Evolutionary conservation across 1,284 basidiomycete species (phyloP), one percentile per base, ranked within the genome.

Genomic region (Fomitopsis betulina): DNA sequence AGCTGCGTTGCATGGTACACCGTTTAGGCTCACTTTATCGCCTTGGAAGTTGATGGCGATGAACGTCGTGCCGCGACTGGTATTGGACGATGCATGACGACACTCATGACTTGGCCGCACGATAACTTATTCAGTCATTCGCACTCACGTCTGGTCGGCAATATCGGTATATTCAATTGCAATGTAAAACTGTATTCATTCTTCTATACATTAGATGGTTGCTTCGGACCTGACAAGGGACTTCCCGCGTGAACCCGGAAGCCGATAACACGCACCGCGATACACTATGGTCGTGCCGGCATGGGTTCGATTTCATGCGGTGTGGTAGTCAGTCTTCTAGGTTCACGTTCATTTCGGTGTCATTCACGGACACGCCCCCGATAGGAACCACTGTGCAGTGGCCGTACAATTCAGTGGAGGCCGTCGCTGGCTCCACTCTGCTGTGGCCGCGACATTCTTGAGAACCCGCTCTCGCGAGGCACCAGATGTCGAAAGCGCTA

Each of bases 11-110:
- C 32, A n/a, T 21, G n/a, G 35, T 52, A 15, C 43, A 15, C 12
- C 37, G 3, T 25, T 12, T 19, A 33, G 27, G 35, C 27, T 45
- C 9, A 38, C 37, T 43, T 5, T 47, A 45, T 47, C 27, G 58
- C 58, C 62, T 57, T 27, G 19, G 45, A 47, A 94, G 93, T 75
- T 95, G 68, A 94, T 96, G 90, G 93, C 93, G 15, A 96, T 96
- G 93, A 96, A 96, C 68, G 87, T 96, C 49, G 87, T 96, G 47
- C 93, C 93, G 55, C 87, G 92, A 55, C 76, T 96, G 55, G 80
- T 94, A 60, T 79, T 96, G 59, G 93, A 93, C 66, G 90, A 93
- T 73, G 89, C 89, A 61, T 86, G 72, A 80, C 57, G 53, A 61
- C 64, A 60, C 68, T 40, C n/a, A 32, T n/a, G 32, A 35, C 8